phyloP scores from a whole-genome alignment of 257 asterid genomes.

The Fraxinus pennsylvanica region DNA sequence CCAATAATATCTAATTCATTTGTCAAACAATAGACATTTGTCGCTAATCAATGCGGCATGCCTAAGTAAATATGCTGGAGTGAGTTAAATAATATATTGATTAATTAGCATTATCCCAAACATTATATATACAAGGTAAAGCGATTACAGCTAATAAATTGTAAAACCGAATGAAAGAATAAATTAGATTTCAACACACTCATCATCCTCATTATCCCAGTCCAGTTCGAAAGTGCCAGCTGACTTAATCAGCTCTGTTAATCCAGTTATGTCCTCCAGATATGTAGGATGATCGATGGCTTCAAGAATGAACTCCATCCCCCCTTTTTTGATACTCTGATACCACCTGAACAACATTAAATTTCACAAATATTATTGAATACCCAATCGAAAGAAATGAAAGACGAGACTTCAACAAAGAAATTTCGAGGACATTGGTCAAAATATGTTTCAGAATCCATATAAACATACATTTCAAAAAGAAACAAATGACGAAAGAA shows the following conservation, averaged over 20 bases:
- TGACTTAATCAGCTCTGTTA: slow-evolving; percentile 80
- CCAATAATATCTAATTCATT: no score
- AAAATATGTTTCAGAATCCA: not conserved
- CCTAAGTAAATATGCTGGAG: not conserved
- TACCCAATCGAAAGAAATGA: no score
- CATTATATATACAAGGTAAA: no score
- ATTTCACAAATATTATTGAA: not conserved
- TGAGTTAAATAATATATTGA: not conserved
- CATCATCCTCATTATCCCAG: slow-evolving; percentile 61
- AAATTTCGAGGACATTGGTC: not conserved
- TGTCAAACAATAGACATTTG: not conserved
- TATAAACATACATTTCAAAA: not conserved
- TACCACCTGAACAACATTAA: slow-evolving; percentile 55
- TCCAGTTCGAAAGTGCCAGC: slow-evolving; percentile 63
- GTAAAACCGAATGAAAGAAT: no score
- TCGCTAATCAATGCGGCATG: not conserved
- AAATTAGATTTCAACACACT: slow-evolving; percentile 6
- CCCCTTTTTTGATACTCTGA: slow-evolving; percentile 62
- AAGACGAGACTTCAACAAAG: not conserved
- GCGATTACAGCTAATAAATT: no score
- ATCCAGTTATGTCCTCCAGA: slow-evolving; percentile 86
- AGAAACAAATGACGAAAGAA: no score
- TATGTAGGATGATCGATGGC: slow-evolving; percentile 89
- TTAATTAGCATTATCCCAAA: not conserved
- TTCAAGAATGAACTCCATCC: slow-evolving; percentile 73